Conservation (phyloP, 495 filamentous ascomycete genomes). For the Pseudevernia furfuracea region DNA sequence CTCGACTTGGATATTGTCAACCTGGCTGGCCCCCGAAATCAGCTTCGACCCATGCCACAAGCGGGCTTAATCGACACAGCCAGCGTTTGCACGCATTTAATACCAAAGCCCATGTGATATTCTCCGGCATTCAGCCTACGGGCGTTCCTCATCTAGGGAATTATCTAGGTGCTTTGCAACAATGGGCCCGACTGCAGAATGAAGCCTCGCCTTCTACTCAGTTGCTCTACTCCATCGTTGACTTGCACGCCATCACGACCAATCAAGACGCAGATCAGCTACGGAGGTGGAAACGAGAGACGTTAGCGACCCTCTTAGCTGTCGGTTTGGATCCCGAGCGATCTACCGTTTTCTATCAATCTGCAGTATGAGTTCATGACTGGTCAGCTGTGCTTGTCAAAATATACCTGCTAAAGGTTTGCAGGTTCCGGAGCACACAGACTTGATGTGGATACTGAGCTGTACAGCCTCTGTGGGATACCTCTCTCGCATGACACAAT, state of each 20-base stretch:
- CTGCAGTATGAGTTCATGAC: slow-evolving; percentile 39
- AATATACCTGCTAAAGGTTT: neutral
- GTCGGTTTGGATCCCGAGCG: slow-evolving; percentile 70
- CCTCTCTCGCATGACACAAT: slow-evolving; percentile 91
- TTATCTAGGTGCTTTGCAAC: slow-evolving; percentile 82
- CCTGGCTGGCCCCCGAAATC: neutral
- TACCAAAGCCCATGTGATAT: slow-evolving; percentile 46
- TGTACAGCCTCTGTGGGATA: slow-evolving; percentile 85
- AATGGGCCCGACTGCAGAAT: slow-evolving; percentile 78
- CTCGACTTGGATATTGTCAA: neutral
- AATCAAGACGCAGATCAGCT: slow-evolving; percentile 55
- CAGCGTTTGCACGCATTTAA: slow-evolving; percentile 1
- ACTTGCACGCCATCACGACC: slow-evolving; percentile 85
- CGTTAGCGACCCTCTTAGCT: slow-evolving; percentile 72
- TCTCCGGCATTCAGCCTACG: slow-evolving; percentile 96
- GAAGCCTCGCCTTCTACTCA: slow-evolving; percentile 44
- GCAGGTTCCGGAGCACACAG: slow-evolving; percentile 68
- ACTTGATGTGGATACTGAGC: slow-evolving; percentile 94
- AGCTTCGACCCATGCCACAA: neutral
- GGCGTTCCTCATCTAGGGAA: slow-evolving; percentile 94
- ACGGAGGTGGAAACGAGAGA: slow-evolving; percentile 57
- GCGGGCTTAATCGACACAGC: neutral
- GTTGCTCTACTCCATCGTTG: slow-evolving; percentile 77
- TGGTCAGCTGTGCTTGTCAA: neutral
- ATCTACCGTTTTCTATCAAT: slow-evolving; percentile 81